A percentile compares a stretch with the other conserved stretches of the same genome.
phyloP scores from a whole-genome alignment of 2,329 filamentous ascomycete genomes.

The Phaeosphaeria sp. region DNA sequence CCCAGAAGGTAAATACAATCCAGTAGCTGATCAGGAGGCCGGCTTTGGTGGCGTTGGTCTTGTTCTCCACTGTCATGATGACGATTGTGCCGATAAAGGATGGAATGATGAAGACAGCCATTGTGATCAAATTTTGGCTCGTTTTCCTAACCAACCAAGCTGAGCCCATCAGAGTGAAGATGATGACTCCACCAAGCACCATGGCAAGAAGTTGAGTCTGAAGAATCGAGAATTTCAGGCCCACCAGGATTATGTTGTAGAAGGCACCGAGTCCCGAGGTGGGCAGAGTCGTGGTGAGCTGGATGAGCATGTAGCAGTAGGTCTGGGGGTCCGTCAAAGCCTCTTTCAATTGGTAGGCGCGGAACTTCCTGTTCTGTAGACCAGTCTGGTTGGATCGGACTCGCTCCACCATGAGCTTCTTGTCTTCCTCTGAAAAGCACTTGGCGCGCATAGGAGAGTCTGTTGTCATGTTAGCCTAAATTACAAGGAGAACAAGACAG shows the following conservation, averaged over 20 bases:
- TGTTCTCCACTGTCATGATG: slow-evolving; percentile 70
- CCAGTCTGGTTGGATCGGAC: slow-evolving; percentile 56
- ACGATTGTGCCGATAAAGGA: slow-evolving; percentile 75
- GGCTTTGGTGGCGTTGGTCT: slow-evolving; percentile 63
- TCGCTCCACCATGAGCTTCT: slow-evolving; percentile 60
- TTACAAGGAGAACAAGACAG: background rate
- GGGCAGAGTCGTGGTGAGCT: slow-evolving; percentile 74
- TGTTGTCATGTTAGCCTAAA: background rate
- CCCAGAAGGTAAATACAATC: slow-evolving; percentile 79
- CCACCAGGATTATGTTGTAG: slow-evolving; percentile 74
- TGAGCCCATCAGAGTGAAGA: slow-evolving; percentile 70
- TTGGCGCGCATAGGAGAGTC: slow-evolving; percentile 75
- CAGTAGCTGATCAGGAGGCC: slow-evolving; percentile 78
- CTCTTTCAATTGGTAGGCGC: slow-evolving; percentile 61
- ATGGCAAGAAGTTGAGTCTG: slow-evolving; percentile 77
- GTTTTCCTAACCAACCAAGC: slow-evolving; percentile 73
- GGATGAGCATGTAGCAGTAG: slow-evolving; percentile 64
- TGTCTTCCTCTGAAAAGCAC: slow-evolving; percentile 71
- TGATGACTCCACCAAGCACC: slow-evolving; percentile 77
- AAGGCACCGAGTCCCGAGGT: slow-evolving; percentile 76
- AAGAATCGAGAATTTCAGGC: slow-evolving; percentile 68
- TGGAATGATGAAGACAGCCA: slow-evolving; percentile 71
- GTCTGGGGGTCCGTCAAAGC: slow-evolving; percentile 69
- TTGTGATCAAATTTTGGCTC: slow-evolving; percentile 71
- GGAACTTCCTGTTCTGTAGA: slow-evolving; percentile 57